Evolutionary conservation across 2,329 filamentous ascomycete genomes (phyloP).

Genomic region (Rutstroemia sp.): DNA sequence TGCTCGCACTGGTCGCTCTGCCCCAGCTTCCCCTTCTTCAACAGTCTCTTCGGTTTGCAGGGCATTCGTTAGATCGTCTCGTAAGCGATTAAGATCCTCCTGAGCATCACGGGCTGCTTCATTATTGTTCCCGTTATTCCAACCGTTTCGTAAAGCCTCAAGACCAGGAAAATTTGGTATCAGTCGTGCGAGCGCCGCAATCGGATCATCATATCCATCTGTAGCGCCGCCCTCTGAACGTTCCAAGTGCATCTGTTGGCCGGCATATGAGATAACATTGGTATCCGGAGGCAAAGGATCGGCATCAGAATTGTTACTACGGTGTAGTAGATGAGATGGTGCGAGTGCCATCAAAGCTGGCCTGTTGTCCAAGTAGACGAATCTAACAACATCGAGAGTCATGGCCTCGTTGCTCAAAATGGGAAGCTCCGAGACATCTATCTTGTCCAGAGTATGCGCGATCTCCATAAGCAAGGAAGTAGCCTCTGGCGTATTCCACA

Average conservation of each 20-base stretch:
- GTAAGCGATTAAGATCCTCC: slow-evolving; percentile 1
- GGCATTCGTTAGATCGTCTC: neutral
- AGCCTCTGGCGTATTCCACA: slow-evolving; percentile 65
- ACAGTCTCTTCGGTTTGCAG: neutral
- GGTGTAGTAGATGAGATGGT: slow-evolving; percentile 25
- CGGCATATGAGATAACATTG: slow-evolving; percentile 26
- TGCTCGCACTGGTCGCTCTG: slow-evolving; percentile 2
- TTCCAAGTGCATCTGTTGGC: slow-evolving; percentile 16
- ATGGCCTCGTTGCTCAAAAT: slow-evolving; percentile 20
- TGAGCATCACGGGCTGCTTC: slow-evolving; percentile 1
- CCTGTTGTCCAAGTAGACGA: slow-evolving; percentile 29
- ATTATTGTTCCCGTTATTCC: neutral
- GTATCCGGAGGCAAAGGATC: slow-evolving; percentile 29
- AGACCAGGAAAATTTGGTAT: slow-evolving; percentile 12
- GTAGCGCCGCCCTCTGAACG: neutral
- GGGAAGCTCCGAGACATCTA: slow-evolving; percentile 12
- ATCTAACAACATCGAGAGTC: slow-evolving; percentile 27
- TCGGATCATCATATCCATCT: slow-evolving; percentile 19
- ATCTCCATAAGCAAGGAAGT: slow-evolving; percentile 56
- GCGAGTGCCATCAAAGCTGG: slow-evolving; percentile 27
- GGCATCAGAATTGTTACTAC: slow-evolving; percentile 28
- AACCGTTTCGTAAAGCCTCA: neutral
- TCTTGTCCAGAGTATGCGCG: slow-evolving; percentile 37
- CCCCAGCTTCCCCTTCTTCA: slow-evolving; percentile 9
- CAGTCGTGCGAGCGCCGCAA: slow-evolving; percentile 23